Percentiles rank a stretch among this genome's conserved stretches.
Conservation (phyloP, 805 yeast species). For the Millerozyma acaciae region DNA sequence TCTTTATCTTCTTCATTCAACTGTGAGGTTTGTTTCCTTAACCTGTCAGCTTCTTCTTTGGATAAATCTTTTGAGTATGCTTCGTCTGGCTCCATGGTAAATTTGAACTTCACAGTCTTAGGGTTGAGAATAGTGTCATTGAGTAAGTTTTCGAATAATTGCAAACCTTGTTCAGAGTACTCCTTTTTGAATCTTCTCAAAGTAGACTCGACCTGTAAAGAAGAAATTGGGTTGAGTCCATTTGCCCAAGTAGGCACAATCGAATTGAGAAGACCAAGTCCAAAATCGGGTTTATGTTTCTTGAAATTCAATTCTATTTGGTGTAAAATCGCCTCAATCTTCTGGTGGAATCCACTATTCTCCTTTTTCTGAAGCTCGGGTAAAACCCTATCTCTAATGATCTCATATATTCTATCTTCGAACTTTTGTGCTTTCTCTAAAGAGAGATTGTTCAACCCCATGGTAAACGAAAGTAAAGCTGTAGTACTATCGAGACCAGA, state of each 20-base stretch:
- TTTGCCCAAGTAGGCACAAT: conserved; percentile 86
- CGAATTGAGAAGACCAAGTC: conserved; percentile 69
- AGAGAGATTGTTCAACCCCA: conserved; percentile 78
- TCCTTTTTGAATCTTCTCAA: conserved; percentile 60
- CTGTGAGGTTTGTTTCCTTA: conserved; percentile 38
- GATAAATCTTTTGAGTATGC: conserved; percentile 48
- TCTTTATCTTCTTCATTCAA: conserved; percentile 56
- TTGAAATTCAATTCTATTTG: conserved; percentile 81
- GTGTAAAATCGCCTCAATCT: conserved; percentile 83
- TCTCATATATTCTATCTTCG: conserved; percentile 42
- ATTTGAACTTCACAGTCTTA: conserved; percentile 55
- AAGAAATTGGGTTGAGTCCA: conserved; percentile 68
- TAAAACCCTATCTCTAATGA: conserved; percentile 40
- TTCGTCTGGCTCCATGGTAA: conserved; percentile 70
- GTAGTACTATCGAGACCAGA: conserved; percentile 85
- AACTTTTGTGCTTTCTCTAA: conserved; percentile 44
- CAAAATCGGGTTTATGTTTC: conserved; percentile 87
- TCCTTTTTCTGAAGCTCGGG: conserved; percentile 26
- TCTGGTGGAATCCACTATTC: conserved; percentile 22
- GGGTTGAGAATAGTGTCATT: conserved; percentile 46
- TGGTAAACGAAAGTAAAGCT: conserved; percentile 68
- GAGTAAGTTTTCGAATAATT: conserved; percentile 58
- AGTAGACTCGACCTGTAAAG: conserved; percentile 61
- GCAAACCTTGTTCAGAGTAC: conserved; percentile 44
- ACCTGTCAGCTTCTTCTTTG: conserved; percentile 53